Base-by-base conservation (phyloP, 177 flowering plant species). In the Tripterygium wilfordii region DNA sequence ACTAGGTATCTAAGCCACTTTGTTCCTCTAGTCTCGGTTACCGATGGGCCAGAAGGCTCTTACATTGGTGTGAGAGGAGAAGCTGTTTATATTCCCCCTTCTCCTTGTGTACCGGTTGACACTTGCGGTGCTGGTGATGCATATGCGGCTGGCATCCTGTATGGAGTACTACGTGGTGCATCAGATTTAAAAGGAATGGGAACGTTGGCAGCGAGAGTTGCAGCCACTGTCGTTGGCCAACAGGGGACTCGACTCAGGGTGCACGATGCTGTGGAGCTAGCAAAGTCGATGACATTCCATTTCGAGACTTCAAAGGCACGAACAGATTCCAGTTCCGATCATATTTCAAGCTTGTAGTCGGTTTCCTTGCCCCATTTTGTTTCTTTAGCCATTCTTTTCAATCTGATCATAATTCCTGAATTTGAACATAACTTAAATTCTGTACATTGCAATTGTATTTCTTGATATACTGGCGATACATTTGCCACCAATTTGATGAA, bases 121-220 rank as follows among this genome's bases (percentile, higher is more conserved):
- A 92, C 96, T 21, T 88, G 95, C 59, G 98, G 98, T 5, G 96
- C 98, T 18, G 98, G 98, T 2, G 98, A 92, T 68, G 95, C 96
- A 19, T 92, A 92, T 54, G 98, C 98, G 8, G 78, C 96, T 8
- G 98, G 98, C 37, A 71, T 92, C 40, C 46, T 92, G 36, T 92
- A 85, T 31, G 79, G 94, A 37, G 57, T 92, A 47, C 58, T 86
- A 27, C 62, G 76, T 9, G 95, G 96, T 2, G 75, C 60, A 2
- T 79, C 87, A 6, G 89, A 92, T 63, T 52, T 83, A 53, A 83
- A 75, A 62, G 80, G 79, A 19, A 80, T 92, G 76, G 96, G 98
- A 25, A 24, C 71, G 10, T 55, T 88, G 37, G 98, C 96, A 2
- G 70, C 98, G 45, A 80, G 68, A 65, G 82, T 83, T 45, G 96